These are phyloP conservation scores for Persicaria tinctoria DNA, from an alignment of 148 eudicot species.

Conservation along the genomic window DNA sequence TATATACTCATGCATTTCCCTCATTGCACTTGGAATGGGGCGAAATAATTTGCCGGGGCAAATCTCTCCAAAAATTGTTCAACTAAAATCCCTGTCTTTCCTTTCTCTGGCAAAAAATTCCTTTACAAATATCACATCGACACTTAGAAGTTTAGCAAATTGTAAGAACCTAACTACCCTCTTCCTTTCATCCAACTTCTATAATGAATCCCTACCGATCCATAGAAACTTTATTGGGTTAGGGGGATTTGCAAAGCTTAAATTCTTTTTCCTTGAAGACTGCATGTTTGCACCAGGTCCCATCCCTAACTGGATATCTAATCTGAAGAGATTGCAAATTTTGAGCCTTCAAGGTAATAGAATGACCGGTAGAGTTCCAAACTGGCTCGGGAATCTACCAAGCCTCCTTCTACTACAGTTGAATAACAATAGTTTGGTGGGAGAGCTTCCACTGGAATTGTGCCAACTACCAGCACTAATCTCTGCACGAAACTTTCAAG, in stretches of 20 bases:
- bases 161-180: constrained; percentile 4
- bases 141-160: not conserved
- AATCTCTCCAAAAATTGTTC: not conserved
- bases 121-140: not conserved
- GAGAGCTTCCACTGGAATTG: no score
- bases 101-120: not conserved
- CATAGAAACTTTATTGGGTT: not conserved
- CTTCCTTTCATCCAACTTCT: not conserved
- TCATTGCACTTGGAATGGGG: not conserved
- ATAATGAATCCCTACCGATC: not conserved
- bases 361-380: not conserved
- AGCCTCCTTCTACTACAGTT: not conserved
- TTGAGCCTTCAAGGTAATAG: not conserved
- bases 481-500: no score
- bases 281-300: not conserved
- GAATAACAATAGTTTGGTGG: no score
- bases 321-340: not conserved
- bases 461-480: no score
- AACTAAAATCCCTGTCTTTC: not conserved
- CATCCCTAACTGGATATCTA: not conserved
- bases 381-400: not conserved
- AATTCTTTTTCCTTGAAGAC: not conserved
- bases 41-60: not conserved
- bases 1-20: not conserved
- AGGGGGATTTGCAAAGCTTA: not conserved